Conservation (phyloP, 805 yeast genomes). For the Candida oleophila region DNA sequence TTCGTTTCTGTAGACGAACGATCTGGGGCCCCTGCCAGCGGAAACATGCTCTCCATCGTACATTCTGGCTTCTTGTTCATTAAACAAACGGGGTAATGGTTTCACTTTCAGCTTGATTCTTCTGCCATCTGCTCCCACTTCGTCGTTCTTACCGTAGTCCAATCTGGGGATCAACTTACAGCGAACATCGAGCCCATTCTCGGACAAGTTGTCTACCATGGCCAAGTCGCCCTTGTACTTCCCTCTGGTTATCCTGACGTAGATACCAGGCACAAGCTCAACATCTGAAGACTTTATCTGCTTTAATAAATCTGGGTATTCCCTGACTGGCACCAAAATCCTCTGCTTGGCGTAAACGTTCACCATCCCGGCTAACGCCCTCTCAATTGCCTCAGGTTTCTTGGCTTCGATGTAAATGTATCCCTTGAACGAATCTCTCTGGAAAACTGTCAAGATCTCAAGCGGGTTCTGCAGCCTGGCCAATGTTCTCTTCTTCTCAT, state of each 20-base stretch:
- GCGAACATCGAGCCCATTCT: conserved; percentile 93
- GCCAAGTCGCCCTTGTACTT: conserved; percentile 92
- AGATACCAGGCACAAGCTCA: conserved; percentile 86
- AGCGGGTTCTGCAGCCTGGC: conserved; percentile 75
- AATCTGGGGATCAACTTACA: conserved; percentile 89
- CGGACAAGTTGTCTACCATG: conserved; percentile 87
- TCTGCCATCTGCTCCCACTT: conserved; percentile 47
- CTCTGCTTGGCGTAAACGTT: conserved; percentile 74
- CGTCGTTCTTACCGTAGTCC: conserved; percentile 76
- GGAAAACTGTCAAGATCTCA: conserved; percentile 86
- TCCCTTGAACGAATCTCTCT: conserved; percentile 89
- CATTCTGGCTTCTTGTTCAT: conserved; percentile 84
- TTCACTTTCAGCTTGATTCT: conserved; percentile 57
- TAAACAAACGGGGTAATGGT: conserved; percentile 84
- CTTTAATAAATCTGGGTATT: conserved; percentile 87
- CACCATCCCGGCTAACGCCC: conserved; percentile 85
- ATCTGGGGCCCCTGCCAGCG: conserved; percentile 59
- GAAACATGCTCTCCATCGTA: conserved; percentile 74
- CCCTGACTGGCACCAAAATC: conserved; percentile 90
- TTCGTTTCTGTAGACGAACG: conserved; percentile 77
- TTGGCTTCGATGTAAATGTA: conserved; percentile 94
- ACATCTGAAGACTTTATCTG: conserved; percentile 87
- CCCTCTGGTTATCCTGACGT: conserved; percentile 88
- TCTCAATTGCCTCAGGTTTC: conserved; percentile 86
- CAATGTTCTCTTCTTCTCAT: conserved; percentile 79